Evolutionary conservation across 768 basidiomycete species (phyloP).

Genomic region (Pleurotus cornucopiae): DNA sequence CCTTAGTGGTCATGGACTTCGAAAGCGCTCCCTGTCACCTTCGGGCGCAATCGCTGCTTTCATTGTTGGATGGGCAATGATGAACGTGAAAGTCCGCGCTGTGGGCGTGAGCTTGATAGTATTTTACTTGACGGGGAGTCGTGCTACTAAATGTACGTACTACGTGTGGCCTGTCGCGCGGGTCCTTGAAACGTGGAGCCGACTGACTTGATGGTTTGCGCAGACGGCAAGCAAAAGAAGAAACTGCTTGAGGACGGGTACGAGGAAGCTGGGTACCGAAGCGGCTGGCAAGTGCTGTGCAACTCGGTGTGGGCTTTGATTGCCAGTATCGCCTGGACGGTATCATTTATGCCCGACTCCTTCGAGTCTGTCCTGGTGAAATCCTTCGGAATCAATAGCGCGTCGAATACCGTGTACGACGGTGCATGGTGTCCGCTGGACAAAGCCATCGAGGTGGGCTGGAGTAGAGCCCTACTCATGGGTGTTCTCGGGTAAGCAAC

Average conservation of each 20-base stretch:
- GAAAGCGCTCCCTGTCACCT: conserved; percentile 70
- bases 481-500: conserved; percentile 57
- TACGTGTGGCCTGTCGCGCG: not conserved
- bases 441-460: conserved; percentile 35
- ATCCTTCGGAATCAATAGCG: conserved; percentile 20
- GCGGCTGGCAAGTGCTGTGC: conserved; percentile 77
- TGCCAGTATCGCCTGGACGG: conserved; percentile 63
- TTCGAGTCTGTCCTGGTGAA: conserved; percentile 28
- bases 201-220: not conserved
- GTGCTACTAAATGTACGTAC: conserved; percentile 74
- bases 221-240: conserved; percentile 75
- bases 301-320: conserved; percentile 67
- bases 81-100: conserved; percentile 61
- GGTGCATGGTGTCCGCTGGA: conserved; percentile 62
- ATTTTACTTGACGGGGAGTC: conserved; percentile 78
- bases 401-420: conserved; percentile 10
- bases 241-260: conserved; percentile 75
- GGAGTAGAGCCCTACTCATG: conserved; percentile 62
- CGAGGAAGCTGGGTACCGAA: conserved; percentile 69
- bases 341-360: conserved; percentile 42
- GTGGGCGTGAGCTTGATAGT: conserved; percentile 67
- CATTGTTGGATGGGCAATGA: conserved; percentile 66
- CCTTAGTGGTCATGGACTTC: conserved; percentile 65
- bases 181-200: not conserved
- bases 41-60: conserved; percentile 78